Conservation (phyloP, 352 stramenopile genomes). For the Globisporangium radiosum region DNA sequence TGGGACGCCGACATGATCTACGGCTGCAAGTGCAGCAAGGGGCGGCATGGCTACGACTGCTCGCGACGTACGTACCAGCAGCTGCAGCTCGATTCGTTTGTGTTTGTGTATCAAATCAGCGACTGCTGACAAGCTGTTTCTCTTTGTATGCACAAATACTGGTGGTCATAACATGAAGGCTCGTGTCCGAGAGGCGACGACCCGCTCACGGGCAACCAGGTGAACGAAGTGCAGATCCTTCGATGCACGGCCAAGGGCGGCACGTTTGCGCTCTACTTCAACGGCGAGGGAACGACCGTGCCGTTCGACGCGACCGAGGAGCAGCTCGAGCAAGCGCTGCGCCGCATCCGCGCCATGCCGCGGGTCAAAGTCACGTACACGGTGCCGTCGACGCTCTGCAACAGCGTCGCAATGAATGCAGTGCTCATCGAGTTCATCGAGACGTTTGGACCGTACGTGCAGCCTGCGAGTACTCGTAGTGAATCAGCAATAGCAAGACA, state of each 20-base stretch:
- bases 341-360: slow-evolving; percentile 21
- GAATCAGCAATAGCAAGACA: too few species aligned
- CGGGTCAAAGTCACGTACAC: slow-evolving; percentile 47
- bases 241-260: slow-evolving; percentile 69
- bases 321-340: slow-evolving; percentile 51
- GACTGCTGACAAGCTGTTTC: not conserved
- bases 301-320: slow-evolving; percentile 38
- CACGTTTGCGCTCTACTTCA: slow-evolving; percentile 65
- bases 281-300: slow-evolving; percentile 44
- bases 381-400: slow-evolving; percentile 32
- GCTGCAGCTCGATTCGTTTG: too few species aligned
- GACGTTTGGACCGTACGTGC: slow-evolving; percentile 49
- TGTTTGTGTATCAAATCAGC: not conserved
- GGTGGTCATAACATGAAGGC: slow-evolving; percentile 12
- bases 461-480: not conserved
- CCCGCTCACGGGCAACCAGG: slow-evolving; percentile 72
- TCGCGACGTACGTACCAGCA: slow-evolving; percentile 28
- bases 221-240: slow-evolving; percentile 80
- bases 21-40: slow-evolving; percentile 84
- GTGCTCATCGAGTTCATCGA: slow-evolving; percentile 61
- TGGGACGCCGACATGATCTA: slow-evolving; percentile 82
- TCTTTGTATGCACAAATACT: not conserved
- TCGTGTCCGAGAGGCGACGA: slow-evolving; percentile 86
- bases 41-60: slow-evolving; percentile 81
- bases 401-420: slow-evolving; percentile 27